phyloP scores from a whole-genome alignment of 2,329 filamentous ascomycete genomes.

The Trichocomaceae sp. region DNA sequence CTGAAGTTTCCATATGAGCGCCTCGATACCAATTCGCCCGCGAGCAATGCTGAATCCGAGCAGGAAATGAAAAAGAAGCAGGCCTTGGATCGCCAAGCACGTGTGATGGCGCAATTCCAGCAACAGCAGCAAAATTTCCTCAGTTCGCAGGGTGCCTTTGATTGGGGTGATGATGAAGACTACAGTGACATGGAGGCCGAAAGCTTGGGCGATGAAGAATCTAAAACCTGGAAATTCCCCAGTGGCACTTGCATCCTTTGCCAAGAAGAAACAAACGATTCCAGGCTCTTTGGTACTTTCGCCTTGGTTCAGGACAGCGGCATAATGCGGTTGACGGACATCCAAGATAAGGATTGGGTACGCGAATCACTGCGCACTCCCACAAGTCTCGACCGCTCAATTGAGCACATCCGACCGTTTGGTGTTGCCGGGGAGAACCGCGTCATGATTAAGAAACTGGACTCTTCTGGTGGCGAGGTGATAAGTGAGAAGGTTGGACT shows the following conservation, averaged over 20 bases:
- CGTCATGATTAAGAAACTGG: constrained; percentile 67
- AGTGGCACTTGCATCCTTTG: constrained; percentile 90
- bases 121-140: constrained; percentile 95
- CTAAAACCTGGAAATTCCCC: constrained; percentile 83
- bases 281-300: constrained; percentile 85
- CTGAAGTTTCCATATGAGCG: constrained; percentile 64
- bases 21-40: constrained; percentile 76
- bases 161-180: constrained; percentile 83
- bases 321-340: constrained; percentile 78
- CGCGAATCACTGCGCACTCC: constrained; percentile 75
- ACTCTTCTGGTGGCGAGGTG: constrained; percentile 63
- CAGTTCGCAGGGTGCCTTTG: constrained; percentile 75
- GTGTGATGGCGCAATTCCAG: constrained; percentile 96
- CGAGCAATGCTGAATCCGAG: constrained; percentile 52
- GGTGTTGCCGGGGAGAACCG: constrained; percentile 85
- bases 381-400: constrained; percentile 73
- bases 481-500: constrained; percentile 71
- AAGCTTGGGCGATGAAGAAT: constrained; percentile 49
- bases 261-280: constrained; percentile 90
- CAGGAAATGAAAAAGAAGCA: constrained; percentile 82
- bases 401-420: constrained; percentile 77
- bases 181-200: constrained; percentile 57
- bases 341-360: constrained; percentile 74
- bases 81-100: constrained; percentile 80
- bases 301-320: constrained; percentile 79